A percentile compares a stretch with the other conserved stretches of the same genome.
Conservation (phyloP, 768 basidiomycete species). For the Leccinum variicolor region DNA sequence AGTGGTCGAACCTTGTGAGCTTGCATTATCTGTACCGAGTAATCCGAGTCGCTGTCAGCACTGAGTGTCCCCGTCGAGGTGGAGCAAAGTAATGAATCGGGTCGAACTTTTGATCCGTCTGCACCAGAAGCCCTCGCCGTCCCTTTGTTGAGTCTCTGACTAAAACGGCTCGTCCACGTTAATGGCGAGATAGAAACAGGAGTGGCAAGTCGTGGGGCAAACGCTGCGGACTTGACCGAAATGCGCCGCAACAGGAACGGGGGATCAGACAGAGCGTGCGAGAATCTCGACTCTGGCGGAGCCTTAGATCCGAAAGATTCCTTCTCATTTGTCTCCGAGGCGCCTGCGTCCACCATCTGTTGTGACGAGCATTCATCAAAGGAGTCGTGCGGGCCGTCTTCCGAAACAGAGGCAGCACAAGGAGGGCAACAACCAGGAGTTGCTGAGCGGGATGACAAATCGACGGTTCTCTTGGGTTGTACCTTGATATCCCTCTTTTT, state of each 20-base stretch:
- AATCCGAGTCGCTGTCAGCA: conserved; percentile 4
- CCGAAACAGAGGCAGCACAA: neutral
- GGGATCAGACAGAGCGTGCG: neutral
- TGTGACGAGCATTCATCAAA: neutral
- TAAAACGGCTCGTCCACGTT: neutral
- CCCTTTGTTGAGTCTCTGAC: conserved; percentile 8
- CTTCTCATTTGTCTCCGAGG: neutral
- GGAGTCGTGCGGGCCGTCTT: neutral
- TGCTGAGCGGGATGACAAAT: conserved; percentile 1
- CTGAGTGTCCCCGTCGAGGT: neutral
- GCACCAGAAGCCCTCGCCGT: conserved; percentile 2
- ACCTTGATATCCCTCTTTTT: neutral
- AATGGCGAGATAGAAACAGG: neutral
- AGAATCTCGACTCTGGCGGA: conserved; percentile 7
- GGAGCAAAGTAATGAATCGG: neutral
- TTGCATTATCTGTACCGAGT: conserved; percentile 1
- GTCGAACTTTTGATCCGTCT: neutral
- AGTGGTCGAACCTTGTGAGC: conserved; percentile 5
- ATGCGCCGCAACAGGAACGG: conserved; percentile 1
- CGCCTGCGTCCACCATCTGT: neutral
- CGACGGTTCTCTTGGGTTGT: neutral
- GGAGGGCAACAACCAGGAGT: conserved; percentile 1
- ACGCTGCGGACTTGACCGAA: conserved; percentile 7
- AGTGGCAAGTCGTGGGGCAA: conserved; percentile 10
- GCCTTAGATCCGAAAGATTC: conserved; percentile 5